Evolutionary conservation across 208 protist species (phyloP).

Genomic region (Naegleria fowleri): DNA sequence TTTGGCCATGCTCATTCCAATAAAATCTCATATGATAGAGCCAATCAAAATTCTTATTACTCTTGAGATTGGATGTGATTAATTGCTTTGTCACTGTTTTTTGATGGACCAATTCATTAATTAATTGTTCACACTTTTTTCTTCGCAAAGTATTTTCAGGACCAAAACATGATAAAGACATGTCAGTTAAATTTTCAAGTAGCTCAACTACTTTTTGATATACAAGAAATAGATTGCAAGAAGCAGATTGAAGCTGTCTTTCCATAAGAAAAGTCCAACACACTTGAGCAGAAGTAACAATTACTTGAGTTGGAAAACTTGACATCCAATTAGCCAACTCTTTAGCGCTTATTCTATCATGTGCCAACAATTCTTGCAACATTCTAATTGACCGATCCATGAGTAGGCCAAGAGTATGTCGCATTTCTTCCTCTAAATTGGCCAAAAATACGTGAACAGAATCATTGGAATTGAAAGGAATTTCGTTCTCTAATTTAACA

Average conservation of each 20-base stretch:
- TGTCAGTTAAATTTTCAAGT: constrained; percentile 71
- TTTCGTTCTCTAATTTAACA: constrained; percentile 54
- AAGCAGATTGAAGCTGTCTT: constrained; percentile 35
- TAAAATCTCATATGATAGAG: constrained; percentile 90
- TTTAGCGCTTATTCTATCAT: constrained; percentile 16
- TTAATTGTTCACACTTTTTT: constrained; percentile 91
- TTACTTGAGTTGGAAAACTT: constrained; percentile 76
- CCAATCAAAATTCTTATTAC: constrained; percentile 89
- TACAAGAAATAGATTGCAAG: constrained; percentile 30
- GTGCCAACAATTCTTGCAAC: constrained; percentile 36
- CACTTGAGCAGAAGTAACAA: constrained; percentile 80
- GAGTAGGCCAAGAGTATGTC: constrained; percentile 60
- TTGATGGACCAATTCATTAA: constrained; percentile 97
- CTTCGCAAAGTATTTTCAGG: constrained; percentile 45
- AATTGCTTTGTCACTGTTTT: constrained; percentile 82
- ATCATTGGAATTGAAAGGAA: constrained; percentile 52
- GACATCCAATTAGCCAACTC: constrained; percentile 71
- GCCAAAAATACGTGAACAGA: constrained; percentile 85
- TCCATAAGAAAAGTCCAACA: constrained; percentile 81
- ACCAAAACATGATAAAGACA: constrained; percentile 46
- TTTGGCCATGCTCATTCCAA: constrained; percentile 47
- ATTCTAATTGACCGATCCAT: constrained; percentile 52
- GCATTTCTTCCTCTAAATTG: constrained; percentile 83
- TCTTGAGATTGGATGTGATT: constrained; percentile 46
- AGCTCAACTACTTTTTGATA: constrained; percentile 47